Evolutionary conservation across 208 protist species (phyloP), one percentile per base, ranked within the genome.

Genomic region (Acanthamoeba lenticulata): DNA sequence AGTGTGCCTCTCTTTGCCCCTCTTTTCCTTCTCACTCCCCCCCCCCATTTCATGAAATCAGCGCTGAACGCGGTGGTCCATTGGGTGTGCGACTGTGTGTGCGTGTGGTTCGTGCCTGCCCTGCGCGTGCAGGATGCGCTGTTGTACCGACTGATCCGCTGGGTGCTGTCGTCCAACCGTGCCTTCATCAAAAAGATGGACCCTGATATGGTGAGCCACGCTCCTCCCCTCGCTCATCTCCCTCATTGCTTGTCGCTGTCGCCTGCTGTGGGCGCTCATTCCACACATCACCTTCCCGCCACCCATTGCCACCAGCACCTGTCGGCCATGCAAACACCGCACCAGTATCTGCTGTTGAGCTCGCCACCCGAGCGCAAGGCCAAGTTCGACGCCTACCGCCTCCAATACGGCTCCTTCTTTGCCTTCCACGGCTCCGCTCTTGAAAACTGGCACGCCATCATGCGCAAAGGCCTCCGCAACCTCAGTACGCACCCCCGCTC

Each of bases 371-470:
- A 94, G 55, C 95, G 94, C 49, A 81, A 97, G 90, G 79, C 34
- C 32, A 90, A 47, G 36, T 97, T 97, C 55, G 52, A 94, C 27
- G 67, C 79, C 62, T 74, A 90, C 38, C 97, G 97, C 38, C 34
- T 81, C 67, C 38, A 94, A 49, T 93, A 97, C 74, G 95, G 95
- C 9, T 94, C 94, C 7, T 69, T 94, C 60, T 97, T 96, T 55
- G 95, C 96, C 13, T 97, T 95, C 65, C 96, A 97, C 92, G 96
- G 96, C 40, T 95, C 92, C 29, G 49, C 85, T 24, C 47, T 91
- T 17, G 90, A 95, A 62, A 97, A 97, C 47, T 97, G 96, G 96
- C 96, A 97, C 62, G 42, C 74, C 40, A 97, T 97, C 40, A 47
- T 94, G 47, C 57, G 93, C 85, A 94, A 95, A 2, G 95, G 96